Conservation (phyloP, 306 rosid genomes). For the Spatholobus suberectus region DNA sequence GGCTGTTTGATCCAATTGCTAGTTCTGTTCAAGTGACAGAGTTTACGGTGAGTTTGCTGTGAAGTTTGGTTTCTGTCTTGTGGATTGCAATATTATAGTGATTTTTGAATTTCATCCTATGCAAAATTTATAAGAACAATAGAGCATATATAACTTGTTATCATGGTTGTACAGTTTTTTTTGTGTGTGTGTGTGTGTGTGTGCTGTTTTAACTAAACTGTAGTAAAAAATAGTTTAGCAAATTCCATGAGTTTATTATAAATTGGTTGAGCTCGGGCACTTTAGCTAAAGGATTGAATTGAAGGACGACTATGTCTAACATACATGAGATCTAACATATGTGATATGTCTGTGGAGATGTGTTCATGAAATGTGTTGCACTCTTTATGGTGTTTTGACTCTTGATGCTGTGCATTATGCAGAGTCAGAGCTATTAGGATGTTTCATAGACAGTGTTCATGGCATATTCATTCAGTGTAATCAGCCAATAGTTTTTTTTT, state of each 20-base stretch:
- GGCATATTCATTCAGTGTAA: conserved; percentile 3
- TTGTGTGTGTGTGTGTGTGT: not conserved
- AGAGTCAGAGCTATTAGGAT: not conserved
- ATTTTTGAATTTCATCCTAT: not conserved
- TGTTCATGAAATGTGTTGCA: not conserved
- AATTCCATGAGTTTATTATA: not conserved
- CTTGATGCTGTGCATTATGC: not conserved
- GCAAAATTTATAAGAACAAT: not conserved
- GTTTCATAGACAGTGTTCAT: not conserved
- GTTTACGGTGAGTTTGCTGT: conserved; percentile 77
- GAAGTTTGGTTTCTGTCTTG: conserved; percentile 28
- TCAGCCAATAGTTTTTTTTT: not conserved
- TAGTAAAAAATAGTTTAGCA: not conserved
- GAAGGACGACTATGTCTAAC: not conserved
- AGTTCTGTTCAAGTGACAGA: conserved; percentile 93
- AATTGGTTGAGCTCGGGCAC: not conserved
- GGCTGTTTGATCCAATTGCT: conserved; percentile 83
- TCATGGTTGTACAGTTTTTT: not conserved
- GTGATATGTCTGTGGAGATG: too few relatives aligned
- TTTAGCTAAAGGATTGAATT: not conserved
- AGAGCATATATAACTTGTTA: conserved; percentile 1
- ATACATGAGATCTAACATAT: too few relatives aligned
- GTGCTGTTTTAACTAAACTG: not conserved
- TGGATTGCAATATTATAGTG: not conserved
- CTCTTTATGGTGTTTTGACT: not conserved